Evolutionary conservation across 2,329 filamentous ascomycete species (phyloP).

Genomic region (Paraphoma sp.): DNA sequence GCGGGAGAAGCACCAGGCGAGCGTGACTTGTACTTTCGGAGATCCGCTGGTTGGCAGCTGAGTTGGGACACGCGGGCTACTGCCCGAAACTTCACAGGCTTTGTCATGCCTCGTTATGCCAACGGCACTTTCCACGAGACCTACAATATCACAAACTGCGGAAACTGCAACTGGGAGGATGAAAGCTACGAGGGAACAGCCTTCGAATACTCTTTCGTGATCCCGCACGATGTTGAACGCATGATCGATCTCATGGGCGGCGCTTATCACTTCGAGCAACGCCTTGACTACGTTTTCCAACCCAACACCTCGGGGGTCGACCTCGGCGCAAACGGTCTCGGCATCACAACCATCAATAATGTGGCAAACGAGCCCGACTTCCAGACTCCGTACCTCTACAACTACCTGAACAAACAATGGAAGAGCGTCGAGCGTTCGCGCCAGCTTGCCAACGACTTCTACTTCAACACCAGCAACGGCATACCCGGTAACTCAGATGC

Average conservation of each 20-base stretch:
- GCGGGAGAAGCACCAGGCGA: conserved; percentile 50
- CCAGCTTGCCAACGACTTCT: conserved; percentile 50
- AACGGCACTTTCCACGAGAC: conserved; percentile 46
- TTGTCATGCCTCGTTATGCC: conserved; percentile 44
- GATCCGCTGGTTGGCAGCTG: conserved; percentile 52
- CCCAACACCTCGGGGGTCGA: conserved; percentile 47
- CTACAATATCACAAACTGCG: conserved; percentile 53
- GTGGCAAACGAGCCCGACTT: conserved; percentile 51
- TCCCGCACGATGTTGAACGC: conserved; percentile 52
- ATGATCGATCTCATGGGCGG: conserved; percentile 55
- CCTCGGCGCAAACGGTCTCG: conserved; percentile 44
- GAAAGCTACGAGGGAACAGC: conserved; percentile 53
- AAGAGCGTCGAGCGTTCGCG: conserved; percentile 43
- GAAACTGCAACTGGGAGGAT: conserved; percentile 50
- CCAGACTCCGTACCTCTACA: conserved; percentile 50
- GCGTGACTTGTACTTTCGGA: conserved; percentile 46
- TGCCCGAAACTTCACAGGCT: conserved; percentile 46
- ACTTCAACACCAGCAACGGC: conserved; percentile 48
- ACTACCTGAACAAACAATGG: conserved; percentile 50
- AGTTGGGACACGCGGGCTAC: conserved; percentile 49
- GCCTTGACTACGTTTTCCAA: conserved; percentile 52
- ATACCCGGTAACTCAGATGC: conserved; percentile 57
- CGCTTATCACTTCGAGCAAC: conserved; percentile 43
- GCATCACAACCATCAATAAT: conserved; percentile 47
- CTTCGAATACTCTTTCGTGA: conserved; percentile 53